These are phyloP conservation scores for Microcera coccophila DNA, from an alignment of 2,329 filamentous ascomycete species.

Conservation along the genomic window DNA sequence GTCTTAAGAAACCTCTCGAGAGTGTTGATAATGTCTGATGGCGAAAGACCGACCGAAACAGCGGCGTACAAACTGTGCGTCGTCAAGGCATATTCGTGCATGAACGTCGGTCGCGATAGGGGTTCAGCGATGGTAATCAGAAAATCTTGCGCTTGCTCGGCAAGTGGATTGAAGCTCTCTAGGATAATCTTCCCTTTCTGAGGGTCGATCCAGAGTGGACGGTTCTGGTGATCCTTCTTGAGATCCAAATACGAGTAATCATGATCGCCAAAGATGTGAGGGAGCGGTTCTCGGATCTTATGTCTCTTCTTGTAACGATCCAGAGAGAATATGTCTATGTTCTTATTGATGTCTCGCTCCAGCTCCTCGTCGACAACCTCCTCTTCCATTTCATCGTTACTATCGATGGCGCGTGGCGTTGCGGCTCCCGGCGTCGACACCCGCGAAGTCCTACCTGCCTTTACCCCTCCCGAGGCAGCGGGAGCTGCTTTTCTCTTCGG, in stretches of 20 bases:
- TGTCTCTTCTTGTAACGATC: slow-evolving; percentile 48
- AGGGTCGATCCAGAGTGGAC: slow-evolving; percentile 92
- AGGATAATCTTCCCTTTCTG: slow-evolving; percentile 82
- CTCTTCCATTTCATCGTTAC: slow-evolving; percentile 47
- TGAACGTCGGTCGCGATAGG: slow-evolving; percentile 78
- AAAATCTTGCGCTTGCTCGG: slow-evolving; percentile 86
- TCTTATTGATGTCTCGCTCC: slow-evolving; percentile 53
- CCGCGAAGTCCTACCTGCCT: slow-evolving; percentile 54
- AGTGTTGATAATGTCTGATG: slow-evolving; percentile 83
- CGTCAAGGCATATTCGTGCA: slow-evolving; percentile 92
- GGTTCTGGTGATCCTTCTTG: slow-evolving; percentile 84
- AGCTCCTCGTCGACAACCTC: slow-evolving; percentile 50
- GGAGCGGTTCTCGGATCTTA: slow-evolving; percentile 41
- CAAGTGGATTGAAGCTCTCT: slow-evolving; percentile 88
- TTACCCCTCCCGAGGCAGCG: slow-evolving; percentile 46
- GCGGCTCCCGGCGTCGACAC: slow-evolving; percentile 58
- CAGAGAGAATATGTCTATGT: slow-evolving; percentile 57
- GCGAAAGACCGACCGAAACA: slow-evolving; percentile 87
- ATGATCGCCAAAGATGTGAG: slow-evolving; percentile 45
- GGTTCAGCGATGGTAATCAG: slow-evolving; percentile 95
- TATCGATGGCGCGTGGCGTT: slow-evolving; percentile 57
- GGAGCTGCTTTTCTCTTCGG: slow-evolving; percentile 64
- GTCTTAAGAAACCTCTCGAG: slow-evolving; percentile 88
- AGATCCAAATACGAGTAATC: slow-evolving; percentile 81
- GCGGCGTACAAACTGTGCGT: slow-evolving; percentile 93